Conservation (phyloP, 768 basidiomycete species). For the Lepiota subincarnata region DNA sequence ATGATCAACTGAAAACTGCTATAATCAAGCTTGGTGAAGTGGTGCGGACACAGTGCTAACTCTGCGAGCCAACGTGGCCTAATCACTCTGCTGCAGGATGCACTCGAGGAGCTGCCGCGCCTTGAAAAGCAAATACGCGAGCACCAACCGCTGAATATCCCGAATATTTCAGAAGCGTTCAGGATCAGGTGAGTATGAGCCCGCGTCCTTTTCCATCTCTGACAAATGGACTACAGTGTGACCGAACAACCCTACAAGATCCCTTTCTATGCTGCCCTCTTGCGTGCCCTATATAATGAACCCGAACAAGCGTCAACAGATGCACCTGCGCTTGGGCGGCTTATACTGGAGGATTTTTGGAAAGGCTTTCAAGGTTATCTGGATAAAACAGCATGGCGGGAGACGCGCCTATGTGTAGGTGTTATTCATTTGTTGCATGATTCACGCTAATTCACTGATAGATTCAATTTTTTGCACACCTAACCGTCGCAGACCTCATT, state of each 20-base stretch:
- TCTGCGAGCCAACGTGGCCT: background rate
- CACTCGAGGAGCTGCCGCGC: constrained; percentile 62
- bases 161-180: constrained; percentile 68
- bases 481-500: constrained; percentile 73
- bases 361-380: constrained; percentile 86
- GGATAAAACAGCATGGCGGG: constrained; percentile 88
- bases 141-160: constrained; percentile 51
- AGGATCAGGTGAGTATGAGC: constrained; percentile 52
- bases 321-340: constrained; percentile 53
- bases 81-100: constrained; percentile 44
- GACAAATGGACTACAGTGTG: constrained; percentile 43
- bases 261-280: constrained; percentile 79
- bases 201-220: constrained; percentile 5
- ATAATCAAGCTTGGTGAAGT: constrained; percentile 81
- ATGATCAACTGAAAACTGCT: constrained; percentile 61
- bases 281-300: constrained; percentile 61
- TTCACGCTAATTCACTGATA: constrained; percentile 27
- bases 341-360: constrained; percentile 85
- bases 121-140: constrained; percentile 65
- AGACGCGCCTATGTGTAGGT: constrained; percentile 82
- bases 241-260: constrained; percentile 95
- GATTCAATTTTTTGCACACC: constrained; percentile 92
- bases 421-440: background rate
- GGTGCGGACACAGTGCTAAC: constrained; percentile 37
- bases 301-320: constrained; percentile 33